A percentile compares a stretch with the other conserved stretches of the same genome.
Conservation (phyloP, 441 rosid species). For the Isatis lusitanica region DNA sequence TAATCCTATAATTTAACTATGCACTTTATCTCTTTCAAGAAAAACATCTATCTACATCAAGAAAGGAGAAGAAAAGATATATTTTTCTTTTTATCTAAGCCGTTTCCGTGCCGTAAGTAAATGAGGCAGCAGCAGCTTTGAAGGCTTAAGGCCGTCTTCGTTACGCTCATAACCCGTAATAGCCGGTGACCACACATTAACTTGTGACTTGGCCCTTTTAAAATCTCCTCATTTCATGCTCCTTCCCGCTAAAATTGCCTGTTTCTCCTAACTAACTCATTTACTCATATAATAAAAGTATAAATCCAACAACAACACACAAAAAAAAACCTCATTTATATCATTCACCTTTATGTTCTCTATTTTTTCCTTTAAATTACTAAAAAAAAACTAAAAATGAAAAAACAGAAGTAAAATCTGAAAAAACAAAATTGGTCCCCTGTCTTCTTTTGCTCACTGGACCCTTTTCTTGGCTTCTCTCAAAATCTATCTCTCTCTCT, state of each 20-base stretch:
- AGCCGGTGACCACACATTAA: slow-evolving; percentile 33
- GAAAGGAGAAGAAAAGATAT: neutral
- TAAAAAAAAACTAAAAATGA: neutral
- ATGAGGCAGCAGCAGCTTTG: slow-evolving; percentile 27
- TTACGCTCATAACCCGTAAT: slow-evolving; percentile 41
- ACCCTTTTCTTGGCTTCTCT: slow-evolving; percentile 15
- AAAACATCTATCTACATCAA: neutral
- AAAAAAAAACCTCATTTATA: slow-evolving; percentile 7
- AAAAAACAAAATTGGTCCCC: slow-evolving; percentile 36
- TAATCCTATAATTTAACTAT: neutral
- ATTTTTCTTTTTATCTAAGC: neutral
- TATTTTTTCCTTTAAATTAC: slow-evolving; percentile 24
- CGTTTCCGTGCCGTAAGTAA: slow-evolving; percentile 23
- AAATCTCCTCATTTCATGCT: slow-evolving; percentile 43
- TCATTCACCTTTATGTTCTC: neutral
- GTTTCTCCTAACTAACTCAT: slow-evolving; percentile 43
- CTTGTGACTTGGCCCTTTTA: slow-evolving; percentile 34
- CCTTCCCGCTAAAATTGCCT: slow-evolving; percentile 28
- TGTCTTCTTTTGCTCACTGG: slow-evolving; percentile 33
- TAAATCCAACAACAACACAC: slow-evolving; percentile 18
- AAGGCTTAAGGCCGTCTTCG: slow-evolving; percentile 6
- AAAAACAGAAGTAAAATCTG: slow-evolving; percentile 19
- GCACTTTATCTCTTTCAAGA: neutral
- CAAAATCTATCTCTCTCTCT: slow-evolving; percentile 1
- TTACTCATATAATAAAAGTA: slow-evolving; percentile 2